Conservation (phyloP, 306 rosid species). For the Acacia crassicarpa region DNA sequence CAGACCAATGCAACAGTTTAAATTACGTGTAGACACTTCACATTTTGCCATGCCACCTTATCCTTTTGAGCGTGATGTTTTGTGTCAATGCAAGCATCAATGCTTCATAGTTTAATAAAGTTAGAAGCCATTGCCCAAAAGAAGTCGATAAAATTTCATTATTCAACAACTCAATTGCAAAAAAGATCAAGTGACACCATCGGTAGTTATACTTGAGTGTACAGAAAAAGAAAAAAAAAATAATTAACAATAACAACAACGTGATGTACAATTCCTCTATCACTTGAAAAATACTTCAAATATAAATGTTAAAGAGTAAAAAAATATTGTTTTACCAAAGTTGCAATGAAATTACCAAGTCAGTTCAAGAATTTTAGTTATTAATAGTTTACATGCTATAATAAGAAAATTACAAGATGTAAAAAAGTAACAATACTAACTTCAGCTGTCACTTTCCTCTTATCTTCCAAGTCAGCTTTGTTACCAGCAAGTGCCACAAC, state of each 20-base stretch:
- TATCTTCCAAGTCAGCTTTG: constrained; percentile 66
- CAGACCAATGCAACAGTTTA: neutral
- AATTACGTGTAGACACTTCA: neutral
- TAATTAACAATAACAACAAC: neutral
- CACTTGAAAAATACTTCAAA: neutral
- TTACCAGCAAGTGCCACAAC: constrained; percentile 67
- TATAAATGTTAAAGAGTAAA: neutral
- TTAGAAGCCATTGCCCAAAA: neutral
- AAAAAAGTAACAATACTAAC: constrained; percentile 33
- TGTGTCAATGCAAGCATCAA: neutral
- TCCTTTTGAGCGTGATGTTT: neutral
- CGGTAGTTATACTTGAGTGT: neutral
- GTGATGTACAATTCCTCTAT: neutral
- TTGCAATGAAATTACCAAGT: neutral
- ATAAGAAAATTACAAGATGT: neutral
- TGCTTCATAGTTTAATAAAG: neutral
- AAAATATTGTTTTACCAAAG: neutral
- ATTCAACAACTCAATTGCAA: constrained; percentile 8
- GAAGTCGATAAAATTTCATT: neutral
- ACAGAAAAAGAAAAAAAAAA: neutral
- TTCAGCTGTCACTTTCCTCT: constrained; percentile 58
- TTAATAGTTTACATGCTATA: constrained; percentile 6
- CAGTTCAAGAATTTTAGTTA: neutral
- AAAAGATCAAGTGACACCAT: neutral
- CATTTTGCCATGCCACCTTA: neutral